Conservation (phyloP, 129 eudicot genomes). For the Logfia minima region DNA sequence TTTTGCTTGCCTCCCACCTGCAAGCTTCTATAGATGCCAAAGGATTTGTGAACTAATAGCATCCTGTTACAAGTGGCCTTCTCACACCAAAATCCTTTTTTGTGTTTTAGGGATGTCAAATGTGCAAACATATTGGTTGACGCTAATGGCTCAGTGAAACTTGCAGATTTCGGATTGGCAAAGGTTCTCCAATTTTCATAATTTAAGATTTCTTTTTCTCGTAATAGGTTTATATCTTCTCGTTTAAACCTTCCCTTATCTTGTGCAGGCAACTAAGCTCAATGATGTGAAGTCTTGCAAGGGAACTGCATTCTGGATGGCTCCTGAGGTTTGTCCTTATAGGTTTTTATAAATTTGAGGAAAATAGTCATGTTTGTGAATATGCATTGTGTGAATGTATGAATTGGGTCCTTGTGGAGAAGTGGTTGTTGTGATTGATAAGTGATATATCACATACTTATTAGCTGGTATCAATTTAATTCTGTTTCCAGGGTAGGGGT, state of each 20-base stretch:
- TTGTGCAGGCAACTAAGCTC: conserved; percentile 66
- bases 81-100: conserved; percentile 18
- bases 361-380: background rate
- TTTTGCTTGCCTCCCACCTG: background rate
- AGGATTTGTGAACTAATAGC: background rate
- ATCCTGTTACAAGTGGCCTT: conserved; percentile 7
- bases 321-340: conserved; percentile 83
- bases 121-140: conserved; percentile 93
- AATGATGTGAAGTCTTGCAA: conserved; percentile 92
- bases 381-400: background rate
- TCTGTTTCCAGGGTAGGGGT: background rate
- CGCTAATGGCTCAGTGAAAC: conserved; percentile 79
- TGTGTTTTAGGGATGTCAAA: conserved; percentile 78
- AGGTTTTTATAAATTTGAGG: conserved; percentile 4
- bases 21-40: conserved; percentile 9
- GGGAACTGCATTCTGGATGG: conserved; percentile 98
- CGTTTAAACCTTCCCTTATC: conserved; percentile 15
- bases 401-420: background rate
- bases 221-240: background rate
- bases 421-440: conserved; percentile 7
- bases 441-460: background rate
- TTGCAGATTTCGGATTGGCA: conserved; percentile 99
- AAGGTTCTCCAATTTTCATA: conserved; percentile 51
- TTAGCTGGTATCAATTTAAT: background rate
- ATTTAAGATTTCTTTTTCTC: background rate